Evolutionary conservation across 352 stramenopile species (phyloP).

Genomic region (Phytophthora foliorum): DNA sequence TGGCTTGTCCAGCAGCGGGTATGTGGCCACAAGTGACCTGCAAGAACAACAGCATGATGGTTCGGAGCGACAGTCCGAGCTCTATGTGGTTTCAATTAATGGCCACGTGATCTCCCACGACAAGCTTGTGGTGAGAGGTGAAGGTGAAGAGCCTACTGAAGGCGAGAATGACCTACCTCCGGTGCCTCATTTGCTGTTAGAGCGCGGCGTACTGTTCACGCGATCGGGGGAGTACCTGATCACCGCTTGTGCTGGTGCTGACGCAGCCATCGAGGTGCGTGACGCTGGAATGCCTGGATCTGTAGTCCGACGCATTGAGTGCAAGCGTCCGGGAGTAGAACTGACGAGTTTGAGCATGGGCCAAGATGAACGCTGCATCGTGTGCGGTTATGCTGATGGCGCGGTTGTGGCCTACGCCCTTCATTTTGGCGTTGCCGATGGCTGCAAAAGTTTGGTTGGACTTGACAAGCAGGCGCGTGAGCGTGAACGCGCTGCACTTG

Average conservation of each 20-base stretch:
- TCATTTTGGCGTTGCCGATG: constrained; percentile 84
- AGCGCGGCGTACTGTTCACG: constrained; percentile 79
- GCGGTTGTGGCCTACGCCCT: constrained; percentile 83
- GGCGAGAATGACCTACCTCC: constrained; percentile 21
- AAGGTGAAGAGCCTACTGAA: constrained; percentile 29
- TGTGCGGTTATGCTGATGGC: constrained; percentile 86
- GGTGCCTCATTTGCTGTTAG: constrained; percentile 65
- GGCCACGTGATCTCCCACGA: constrained; percentile 77
- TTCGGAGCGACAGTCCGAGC: constrained; percentile 67
- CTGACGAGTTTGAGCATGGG: constrained; percentile 81
- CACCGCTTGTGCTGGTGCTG: constrained; percentile 61
- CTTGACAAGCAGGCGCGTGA: constrained; percentile 81
- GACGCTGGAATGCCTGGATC: constrained; percentile 63
- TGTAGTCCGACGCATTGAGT: constrained; percentile 83
- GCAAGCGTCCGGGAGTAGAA: constrained; percentile 64
- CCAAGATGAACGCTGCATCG: constrained; percentile 84
- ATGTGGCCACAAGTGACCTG: constrained; percentile 36
- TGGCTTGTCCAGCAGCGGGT: constrained; percentile 45
- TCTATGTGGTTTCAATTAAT: constrained; percentile 88
- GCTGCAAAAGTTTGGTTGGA: constrained; percentile 73
- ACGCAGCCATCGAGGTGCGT: constrained; percentile 84
- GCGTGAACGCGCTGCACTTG: constrained; percentile 81
- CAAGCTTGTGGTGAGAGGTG: constrained; percentile 50
- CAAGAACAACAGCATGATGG: constrained; percentile 34
- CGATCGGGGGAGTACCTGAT: constrained; percentile 85